Evolutionary conservation across 257 asterid species (phyloP).

Genomic region (Galeopsis tetrahit): DNA sequence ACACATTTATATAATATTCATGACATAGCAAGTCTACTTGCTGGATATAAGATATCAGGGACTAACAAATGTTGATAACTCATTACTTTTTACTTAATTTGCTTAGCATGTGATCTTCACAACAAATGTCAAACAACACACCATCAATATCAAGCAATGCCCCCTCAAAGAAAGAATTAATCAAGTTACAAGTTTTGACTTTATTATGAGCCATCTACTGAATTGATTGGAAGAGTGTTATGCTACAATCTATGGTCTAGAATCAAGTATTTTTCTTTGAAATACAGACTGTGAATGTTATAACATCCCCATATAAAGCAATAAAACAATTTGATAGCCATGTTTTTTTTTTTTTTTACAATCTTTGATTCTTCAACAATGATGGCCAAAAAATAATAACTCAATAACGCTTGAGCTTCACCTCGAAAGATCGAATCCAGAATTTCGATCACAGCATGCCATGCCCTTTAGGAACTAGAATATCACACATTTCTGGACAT

Average conservation of each 20-base stretch:
- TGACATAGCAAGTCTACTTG: conserved; percentile 3
- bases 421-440: no score
- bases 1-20: neutral
- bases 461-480: no score
- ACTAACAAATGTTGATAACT: neutral
- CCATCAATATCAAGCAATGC: conserved; percentile 13
- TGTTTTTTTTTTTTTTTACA: no score
- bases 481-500: no score
- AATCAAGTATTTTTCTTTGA: neutral
- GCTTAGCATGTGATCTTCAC: conserved; percentile 17
- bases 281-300: no score
- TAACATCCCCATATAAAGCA: no score
- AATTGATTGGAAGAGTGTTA: neutral
- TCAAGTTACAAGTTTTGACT: conserved; percentile 11
- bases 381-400: no score
- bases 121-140: conserved; percentile 14
- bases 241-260: neutral
- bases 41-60: neutral
- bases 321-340: no score
- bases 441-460: no score
- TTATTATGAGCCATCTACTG: neutral
- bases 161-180: neutral
- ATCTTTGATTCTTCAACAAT: no score
- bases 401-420: no score
- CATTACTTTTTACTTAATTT: neutral